phyloP scores from a whole-genome alignment of 148 eudicot genomes.

The Rhododendron ferrugineum region DNA sequence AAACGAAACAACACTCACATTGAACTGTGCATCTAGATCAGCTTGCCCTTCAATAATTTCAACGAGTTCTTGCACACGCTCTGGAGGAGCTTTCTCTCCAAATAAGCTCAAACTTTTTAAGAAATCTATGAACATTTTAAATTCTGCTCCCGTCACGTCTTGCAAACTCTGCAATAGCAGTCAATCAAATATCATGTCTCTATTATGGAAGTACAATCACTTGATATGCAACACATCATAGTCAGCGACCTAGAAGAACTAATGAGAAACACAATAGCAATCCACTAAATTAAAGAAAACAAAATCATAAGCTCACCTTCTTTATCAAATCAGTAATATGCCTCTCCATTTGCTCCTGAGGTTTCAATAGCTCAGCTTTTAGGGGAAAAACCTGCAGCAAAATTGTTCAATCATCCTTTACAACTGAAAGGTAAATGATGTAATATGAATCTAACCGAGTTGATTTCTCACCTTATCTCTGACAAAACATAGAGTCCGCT shows the following conservation, averaged over 20 bases:
- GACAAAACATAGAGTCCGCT: slow-evolving; percentile 72
- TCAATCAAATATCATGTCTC: slow-evolving; percentile 3
- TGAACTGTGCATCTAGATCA: slow-evolving; percentile 81
- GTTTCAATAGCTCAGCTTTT: slow-evolving; percentile 82
- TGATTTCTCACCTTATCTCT: slow-evolving; percentile 69
- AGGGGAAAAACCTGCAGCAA: slow-evolving; percentile 79
- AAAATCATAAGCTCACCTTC: slow-evolving; percentile 43
- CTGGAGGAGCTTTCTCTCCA: slow-evolving; percentile 83
- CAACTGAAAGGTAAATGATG: background rate
- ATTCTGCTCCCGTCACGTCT: slow-evolving; percentile 93
- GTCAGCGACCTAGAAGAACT: background rate
- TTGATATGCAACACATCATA: background rate
- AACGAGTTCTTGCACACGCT: slow-evolving; percentile 80
- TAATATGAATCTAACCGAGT: slow-evolving; percentile 7
- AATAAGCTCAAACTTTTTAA: slow-evolving; percentile 73
- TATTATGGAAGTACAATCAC: slow-evolving; percentile 1
- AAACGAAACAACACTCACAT: slow-evolving; percentile 39
- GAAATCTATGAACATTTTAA: slow-evolving; percentile 94
- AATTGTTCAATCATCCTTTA: background rate
- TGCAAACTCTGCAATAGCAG: slow-evolving; percentile 73
- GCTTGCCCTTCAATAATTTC: slow-evolving; percentile 93
- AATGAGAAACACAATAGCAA: background rate
- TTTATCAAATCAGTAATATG: slow-evolving; percentile 92
- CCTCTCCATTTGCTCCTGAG: slow-evolving; percentile 94
- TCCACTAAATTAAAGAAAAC: slow-evolving; percentile 5